Base-by-base conservation (phyloP, 2,329 filamentous ascomycete genomes). In the Colletotrichum eleusines region DNA sequence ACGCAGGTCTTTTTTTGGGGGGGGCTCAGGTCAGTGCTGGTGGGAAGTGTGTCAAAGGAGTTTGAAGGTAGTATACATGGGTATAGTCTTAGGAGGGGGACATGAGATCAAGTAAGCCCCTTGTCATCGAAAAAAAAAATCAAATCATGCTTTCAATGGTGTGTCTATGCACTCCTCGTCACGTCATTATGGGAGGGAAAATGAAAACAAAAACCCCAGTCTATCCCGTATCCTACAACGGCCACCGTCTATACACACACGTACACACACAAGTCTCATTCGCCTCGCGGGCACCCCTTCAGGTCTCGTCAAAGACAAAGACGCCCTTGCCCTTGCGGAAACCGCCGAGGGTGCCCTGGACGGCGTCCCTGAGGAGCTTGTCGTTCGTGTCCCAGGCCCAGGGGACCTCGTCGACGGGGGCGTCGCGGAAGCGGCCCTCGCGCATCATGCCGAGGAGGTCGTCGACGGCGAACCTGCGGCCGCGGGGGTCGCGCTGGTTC, bases 251-350 rank as follows among this genome's bases (percentile, higher is more conserved):
- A 44, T 23, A 66, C 42, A 57, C 46, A 53, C 18, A 23, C 18
- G 11, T 7, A 42, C 40, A 20, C 38, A 20, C 40, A 42, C 6
- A 18, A 42, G 7, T 42, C 16, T 18, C 40, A 20, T 42, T 14
- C 14, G 1, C 2, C 38, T 38, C 35, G 35, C 20, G 5, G 23
- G 46, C 35, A n/a, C n/a, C 33, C 28, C 5, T 20, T 77, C 76
- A 90, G 50, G 88, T 89, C 50, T 90, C 87, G 4, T 84, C 84
- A 78, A 96, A 98, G 6, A 95, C 88, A 80, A 98, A 96, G 3
- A 99, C 88, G 0, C 94, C 92, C 85, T 99, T 99, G 14, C 95
- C 95, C 74, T 89, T 88, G 77, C 94, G 89, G 79, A 93, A 98
- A 0, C 95, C 96, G 66, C 91, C 87, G 54, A 98, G 83, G 1